Evolutionary conservation across 2,329 filamentous ascomycete species (phyloP).

Genomic region (Pseudogymnoascus sp.): DNA sequence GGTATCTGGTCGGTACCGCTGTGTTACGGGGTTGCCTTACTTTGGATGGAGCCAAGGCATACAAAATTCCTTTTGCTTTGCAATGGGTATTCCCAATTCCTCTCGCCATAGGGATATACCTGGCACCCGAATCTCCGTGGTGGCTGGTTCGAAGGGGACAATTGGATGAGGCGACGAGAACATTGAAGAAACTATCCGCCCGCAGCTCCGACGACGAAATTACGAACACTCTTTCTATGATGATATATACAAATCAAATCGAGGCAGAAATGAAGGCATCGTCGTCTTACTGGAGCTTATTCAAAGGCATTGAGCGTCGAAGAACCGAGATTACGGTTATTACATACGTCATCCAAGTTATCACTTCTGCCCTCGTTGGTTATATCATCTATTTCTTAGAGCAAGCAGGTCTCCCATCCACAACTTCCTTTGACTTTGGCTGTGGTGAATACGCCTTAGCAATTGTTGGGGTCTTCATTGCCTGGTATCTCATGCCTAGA

Average conservation of each 20-base stretch:
- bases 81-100: slow-evolving; percentile 41
- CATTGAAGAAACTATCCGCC: slow-evolving; percentile 14
- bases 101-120: slow-evolving; percentile 29
- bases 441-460: too few relatives aligned
- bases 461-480: too few relatives aligned
- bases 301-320: slow-evolving; percentile 40
- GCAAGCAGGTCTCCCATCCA: too few relatives aligned
- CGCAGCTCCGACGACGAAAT: slow-evolving; percentile 23
- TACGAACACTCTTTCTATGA: slow-evolving; percentile 33
- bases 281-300: slow-evolving; percentile 37
- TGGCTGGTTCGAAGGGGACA: not conserved
- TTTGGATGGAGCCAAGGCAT: slow-evolving; percentile 16
- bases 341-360: slow-evolving; percentile 24
- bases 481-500: too few relatives aligned
- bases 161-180: not conserved
- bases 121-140: slow-evolving; percentile 4
- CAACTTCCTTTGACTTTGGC: too few relatives aligned
- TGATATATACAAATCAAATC: slow-evolving; percentile 38
- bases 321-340: slow-evolving; percentile 23
- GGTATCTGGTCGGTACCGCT: not conserved
- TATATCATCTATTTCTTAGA: too few relatives aligned
- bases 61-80: slow-evolving; percentile 39
- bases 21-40: not conserved
- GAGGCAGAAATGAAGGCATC: slow-evolving; percentile 36
- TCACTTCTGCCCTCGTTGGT: slow-evolving; percentile 34